These are phyloP conservation scores for Zea mays DNA, from an alignment of 176 grass and related monocot genomes.

Conservation along the genomic window Zm-B73-REFERENCE-NAM-5.0 NC_050101.1:166806501-166807000, in stretches of 20 bases:
- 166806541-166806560: not conserved
- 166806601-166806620: conserved; percentile 39
- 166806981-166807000: not conserved
- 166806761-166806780: no score
- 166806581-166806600: conserved; percentile 67
- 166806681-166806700: not conserved
- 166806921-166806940: not conserved
- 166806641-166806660: not conserved
- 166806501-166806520: not conserved
- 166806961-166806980: not conserved
- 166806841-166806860: not conserved
- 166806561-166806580: conserved; percentile 59
- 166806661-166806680: not conserved
- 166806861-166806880: not conserved
- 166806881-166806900: not conserved
- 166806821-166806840: not conserved
- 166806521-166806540: not conserved
- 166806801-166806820: not conserved
- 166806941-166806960: not conserved
- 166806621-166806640: conserved; percentile 24
- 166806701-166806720: not conserved
- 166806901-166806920: not conserved
- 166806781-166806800: not conserved
- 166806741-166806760: not conserved
- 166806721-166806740: not conserved